These are phyloP conservation scores for Ganoderma leucocontextum DNA, from an alignment of 1,284 basidiomycete genomes.

Conservation along the genomic window DNA sequence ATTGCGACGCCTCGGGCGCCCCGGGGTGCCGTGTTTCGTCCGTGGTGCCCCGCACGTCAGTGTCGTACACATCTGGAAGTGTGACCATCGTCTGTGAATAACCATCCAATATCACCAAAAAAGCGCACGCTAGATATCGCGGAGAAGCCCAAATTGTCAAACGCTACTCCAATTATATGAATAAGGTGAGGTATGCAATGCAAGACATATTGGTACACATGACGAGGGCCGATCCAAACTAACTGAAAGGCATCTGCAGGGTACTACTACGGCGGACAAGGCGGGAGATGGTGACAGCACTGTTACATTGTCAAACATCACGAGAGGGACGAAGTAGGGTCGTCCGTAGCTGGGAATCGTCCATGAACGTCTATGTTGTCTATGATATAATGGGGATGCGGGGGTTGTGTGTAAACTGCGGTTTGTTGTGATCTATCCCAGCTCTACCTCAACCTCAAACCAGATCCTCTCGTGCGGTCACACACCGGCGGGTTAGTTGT, in stretches of 20 bases:
- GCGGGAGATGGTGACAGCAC: neutral
- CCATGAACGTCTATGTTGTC: slow-evolving; percentile 3
- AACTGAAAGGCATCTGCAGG: neutral
- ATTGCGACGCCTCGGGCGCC: neutral
- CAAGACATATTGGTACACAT: neutral
- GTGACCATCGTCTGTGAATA: neutral
- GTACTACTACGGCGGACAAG: neutral
- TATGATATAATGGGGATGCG: neutral
- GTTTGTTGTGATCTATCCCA: neutral
- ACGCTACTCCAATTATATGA: neutral
- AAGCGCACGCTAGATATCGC: neutral
- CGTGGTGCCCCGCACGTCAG: neutral
- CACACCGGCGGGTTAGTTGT: neutral
- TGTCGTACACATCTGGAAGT: neutral
- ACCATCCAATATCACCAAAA: neutral
- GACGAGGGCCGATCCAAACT: neutral
- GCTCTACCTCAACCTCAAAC: neutral
- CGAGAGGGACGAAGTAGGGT: neutral
- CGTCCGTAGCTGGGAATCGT: neutral
- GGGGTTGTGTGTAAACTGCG: neutral
- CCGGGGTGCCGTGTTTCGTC: neutral
- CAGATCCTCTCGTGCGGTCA: neutral
- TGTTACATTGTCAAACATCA: neutral
- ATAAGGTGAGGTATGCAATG: neutral
- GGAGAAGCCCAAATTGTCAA: neutral